A percentile compares a stretch with the other conserved stretches of the same genome.
Evolutionary conservation across 805 yeast species (phyloP).

Genomic region (Saccharomycopsis fodiens): DNA sequence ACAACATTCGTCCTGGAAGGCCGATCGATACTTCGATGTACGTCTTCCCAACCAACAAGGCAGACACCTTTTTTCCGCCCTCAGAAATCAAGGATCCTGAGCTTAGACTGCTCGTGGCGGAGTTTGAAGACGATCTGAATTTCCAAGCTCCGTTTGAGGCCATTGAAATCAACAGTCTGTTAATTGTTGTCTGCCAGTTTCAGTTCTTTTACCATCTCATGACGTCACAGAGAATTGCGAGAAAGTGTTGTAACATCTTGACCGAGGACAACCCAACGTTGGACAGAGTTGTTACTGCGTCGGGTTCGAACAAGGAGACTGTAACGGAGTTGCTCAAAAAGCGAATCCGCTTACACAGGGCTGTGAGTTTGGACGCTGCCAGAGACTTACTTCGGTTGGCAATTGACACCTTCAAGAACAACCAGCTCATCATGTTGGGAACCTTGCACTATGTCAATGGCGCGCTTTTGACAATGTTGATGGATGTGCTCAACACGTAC

Average conservation of each 20-base stretch:
- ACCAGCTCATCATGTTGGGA: conserved; percentile 7
- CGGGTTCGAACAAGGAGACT: background rate
- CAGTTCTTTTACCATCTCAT: conserved; percentile 9
- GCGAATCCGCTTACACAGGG: conserved; percentile 1
- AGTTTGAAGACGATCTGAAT: background rate
- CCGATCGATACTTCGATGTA: conserved; percentile 12
- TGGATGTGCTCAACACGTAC: background rate
- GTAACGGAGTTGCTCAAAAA: background rate
- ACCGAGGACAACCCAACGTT: conserved; percentile 2
- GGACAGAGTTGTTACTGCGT: background rate
- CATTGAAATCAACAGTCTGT: background rate
- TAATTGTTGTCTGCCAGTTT: conserved; percentile 1
- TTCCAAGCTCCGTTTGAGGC: background rate
- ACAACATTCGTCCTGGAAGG: conserved; percentile 12
- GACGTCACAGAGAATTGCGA: conserved; percentile 11
- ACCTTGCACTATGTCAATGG: conserved; percentile 5
- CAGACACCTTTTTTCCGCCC: background rate
- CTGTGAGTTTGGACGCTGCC: conserved; percentile 5
- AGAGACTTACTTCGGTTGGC: conserved; percentile 1
- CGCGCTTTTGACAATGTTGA: conserved; percentile 14
- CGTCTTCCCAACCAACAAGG: background rate
- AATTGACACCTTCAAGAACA: conserved; percentile 1
- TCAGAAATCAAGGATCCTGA: background rate
- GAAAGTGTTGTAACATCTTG: conserved; percentile 5
- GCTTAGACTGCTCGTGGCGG: background rate